Conservation (phyloP, 352 stramenopile genomes). For the Globisporangium canariense region DNA sequence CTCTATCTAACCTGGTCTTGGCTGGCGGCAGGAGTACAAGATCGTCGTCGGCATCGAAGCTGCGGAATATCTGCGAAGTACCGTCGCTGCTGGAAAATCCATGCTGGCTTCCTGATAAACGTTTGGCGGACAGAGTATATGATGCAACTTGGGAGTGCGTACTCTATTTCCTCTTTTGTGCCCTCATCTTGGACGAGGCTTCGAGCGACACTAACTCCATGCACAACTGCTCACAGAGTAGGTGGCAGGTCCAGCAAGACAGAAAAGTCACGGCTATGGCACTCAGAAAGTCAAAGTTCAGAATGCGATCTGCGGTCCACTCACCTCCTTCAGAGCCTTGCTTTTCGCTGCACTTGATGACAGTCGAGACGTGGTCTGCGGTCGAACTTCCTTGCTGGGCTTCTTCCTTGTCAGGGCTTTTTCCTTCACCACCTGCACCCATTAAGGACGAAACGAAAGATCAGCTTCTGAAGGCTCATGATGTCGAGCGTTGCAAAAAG, state of each 20-base stretch:
- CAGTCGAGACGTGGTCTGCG: neutral
- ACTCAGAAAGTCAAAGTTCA: neutral
- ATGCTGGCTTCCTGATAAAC: constrained; percentile 3
- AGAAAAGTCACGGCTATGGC: too few relatives aligned
- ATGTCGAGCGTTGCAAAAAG: neutral
- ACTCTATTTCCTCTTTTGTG: constrained; percentile 11
- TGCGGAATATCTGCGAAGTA: constrained; percentile 32
- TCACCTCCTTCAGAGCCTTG: constrained; percentile 18
- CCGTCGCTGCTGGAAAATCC: constrained; percentile 30
- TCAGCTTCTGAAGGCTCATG: neutral
- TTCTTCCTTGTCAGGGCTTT: constrained; percentile 8
- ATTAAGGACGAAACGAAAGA: too few relatives aligned
- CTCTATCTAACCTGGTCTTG: neutral
- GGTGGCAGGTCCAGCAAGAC: neutral
- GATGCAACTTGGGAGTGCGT: neutral
- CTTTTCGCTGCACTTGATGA: constrained; percentile 12
- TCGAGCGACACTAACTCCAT: constrained; percentile 20
- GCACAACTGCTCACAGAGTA: constrained; percentile 9
- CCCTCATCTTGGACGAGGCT: constrained; percentile 15
- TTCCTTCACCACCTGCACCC: neutral
- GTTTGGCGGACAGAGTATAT: neutral
- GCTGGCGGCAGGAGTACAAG: constrained; percentile 34
- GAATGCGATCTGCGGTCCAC: neutral
- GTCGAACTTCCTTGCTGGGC: neutral
- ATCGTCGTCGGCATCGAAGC: constrained; percentile 36